Evolutionary conservation across 1,284 basidiomycete genomes (phyloP).

Genomic region (Ganoderma multipileum): DNA sequence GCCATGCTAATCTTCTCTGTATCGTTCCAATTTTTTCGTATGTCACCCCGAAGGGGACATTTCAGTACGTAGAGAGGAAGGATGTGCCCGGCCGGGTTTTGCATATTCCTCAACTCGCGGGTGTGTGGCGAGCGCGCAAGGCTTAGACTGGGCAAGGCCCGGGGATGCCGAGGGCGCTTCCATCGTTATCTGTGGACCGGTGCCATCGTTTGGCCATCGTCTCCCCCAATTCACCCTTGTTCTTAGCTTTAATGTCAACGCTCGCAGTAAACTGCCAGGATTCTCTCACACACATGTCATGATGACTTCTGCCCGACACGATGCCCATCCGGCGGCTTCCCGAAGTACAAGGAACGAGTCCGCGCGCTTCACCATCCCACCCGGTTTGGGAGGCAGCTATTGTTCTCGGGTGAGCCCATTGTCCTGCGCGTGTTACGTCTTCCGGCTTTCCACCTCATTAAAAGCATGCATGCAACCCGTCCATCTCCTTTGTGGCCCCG

Average conservation of each 20-base stretch:
- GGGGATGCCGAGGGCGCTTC: background rate
- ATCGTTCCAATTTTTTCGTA: constrained; percentile 33
- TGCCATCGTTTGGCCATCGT: background rate
- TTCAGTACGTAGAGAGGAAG: background rate
- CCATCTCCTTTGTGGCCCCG: constrained; percentile 32
- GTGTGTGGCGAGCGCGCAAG: background rate
- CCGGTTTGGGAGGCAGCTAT: constrained; percentile 17
- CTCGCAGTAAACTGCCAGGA: background rate
- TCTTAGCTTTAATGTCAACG: background rate
- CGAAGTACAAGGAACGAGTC: constrained; percentile 13
- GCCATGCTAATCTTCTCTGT: constrained; percentile 33
- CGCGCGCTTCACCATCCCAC: constrained; percentile 3
- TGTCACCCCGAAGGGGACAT: constrained; percentile 31
- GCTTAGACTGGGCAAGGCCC: background rate
- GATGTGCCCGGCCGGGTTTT: background rate
- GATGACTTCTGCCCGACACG: background rate
- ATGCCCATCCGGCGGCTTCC: background rate
- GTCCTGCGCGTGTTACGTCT: constrained; percentile 25
- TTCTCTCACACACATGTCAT: background rate
- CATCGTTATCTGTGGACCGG: background rate
- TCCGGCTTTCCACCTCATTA: constrained; percentile 21
- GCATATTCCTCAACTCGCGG: constrained; percentile 18
- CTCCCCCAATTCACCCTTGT: background rate
- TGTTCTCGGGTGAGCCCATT: constrained; percentile 32
- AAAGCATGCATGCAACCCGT: constrained; percentile 20